A percentile compares a stretch with the other conserved stretches of the same genome.
These are phyloP conservation scores for Parsonsia alboflavescens DNA, from an alignment of 257 asterid species.

Conservation along the genomic window DNA sequence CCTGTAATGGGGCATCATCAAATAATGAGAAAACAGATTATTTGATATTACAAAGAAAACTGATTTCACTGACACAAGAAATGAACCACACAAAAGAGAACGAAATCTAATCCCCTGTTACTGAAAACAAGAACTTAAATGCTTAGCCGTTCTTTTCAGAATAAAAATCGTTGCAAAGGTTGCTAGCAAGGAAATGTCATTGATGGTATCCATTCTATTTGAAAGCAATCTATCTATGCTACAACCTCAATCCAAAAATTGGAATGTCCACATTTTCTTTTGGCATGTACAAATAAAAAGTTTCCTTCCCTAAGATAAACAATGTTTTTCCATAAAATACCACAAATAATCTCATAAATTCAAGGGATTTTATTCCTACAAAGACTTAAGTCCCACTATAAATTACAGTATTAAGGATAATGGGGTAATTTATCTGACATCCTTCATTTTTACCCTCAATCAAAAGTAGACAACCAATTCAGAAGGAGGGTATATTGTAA, in stretches of 20 bases:
- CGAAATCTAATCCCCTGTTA: neutral
- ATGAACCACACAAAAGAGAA: neutral
- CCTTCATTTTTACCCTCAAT: neutral
- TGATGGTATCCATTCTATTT: neutral
- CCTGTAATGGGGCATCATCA: conserved; percentile 39
- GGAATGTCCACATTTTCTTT: neutral
- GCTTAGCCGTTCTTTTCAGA: no score
- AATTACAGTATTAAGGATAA: neutral
- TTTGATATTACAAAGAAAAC: neutral
- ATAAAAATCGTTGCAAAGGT: no score
- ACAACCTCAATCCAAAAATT: neutral
- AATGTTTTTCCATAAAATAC: neutral
- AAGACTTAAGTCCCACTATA: neutral
- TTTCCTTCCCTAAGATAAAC: neutral
- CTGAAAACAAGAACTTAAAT: neutral
- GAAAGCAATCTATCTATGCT: no score
- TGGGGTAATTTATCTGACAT: neutral
- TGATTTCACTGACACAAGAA: neutral
- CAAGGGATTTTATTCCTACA: no score
- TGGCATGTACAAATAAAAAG: neutral
- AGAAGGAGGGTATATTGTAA: no score
- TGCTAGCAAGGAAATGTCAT: neutral
- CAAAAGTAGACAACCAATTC: no score
- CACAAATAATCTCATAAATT: neutral
- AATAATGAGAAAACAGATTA: neutral